These are phyloP conservation scores for Ampelomyces quisqualis DNA, from an alignment of 2,329 filamentous ascomycete species.

Conservation along the genomic window DNA sequence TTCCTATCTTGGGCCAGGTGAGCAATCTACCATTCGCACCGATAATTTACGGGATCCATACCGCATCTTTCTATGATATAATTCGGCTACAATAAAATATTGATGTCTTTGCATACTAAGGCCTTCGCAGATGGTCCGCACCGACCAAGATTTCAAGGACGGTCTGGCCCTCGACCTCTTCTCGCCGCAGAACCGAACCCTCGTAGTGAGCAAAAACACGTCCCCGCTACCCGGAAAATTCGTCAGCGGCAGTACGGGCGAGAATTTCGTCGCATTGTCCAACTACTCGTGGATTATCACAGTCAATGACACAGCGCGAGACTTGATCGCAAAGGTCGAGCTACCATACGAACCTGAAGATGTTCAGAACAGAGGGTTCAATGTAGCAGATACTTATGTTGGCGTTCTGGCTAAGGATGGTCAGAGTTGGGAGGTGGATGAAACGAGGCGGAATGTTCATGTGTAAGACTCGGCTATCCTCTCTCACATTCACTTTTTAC, in stretches of 20 bases:
- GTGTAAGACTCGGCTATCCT: constrained; percentile 5
- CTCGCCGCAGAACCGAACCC: constrained; percentile 34
- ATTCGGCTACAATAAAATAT: not conserved
- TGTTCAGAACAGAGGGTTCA: constrained; percentile 19
- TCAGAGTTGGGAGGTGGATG: constrained; percentile 42
- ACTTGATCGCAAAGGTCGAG: constrained; percentile 41
- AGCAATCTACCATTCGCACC: not conserved
- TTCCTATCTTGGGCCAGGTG: not conserved
- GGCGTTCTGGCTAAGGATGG: constrained; percentile 10
- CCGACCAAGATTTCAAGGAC: constrained; percentile 38
- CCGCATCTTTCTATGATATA: not conserved
- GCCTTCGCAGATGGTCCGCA: constrained; percentile 17
- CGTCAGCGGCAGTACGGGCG: constrained; percentile 32
- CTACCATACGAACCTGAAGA: constrained; percentile 30
- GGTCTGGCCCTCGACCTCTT: constrained; percentile 39
- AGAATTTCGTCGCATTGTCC: constrained; percentile 30
- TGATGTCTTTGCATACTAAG: not conserved
- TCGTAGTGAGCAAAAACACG: constrained; percentile 35
- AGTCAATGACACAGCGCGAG: constrained; percentile 35
- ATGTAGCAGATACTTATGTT: constrained; percentile 16
- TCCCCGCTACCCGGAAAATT: constrained; percentile 16
- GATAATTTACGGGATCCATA: not conserved
- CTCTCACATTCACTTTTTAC: not conserved
- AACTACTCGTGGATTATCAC: constrained; percentile 38
- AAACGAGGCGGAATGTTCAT: constrained; percentile 30